These are phyloP conservation scores for Botrytis fabae DNA, from an alignment of 2,329 filamentous ascomycete genomes.

Conservation along the genomic window DNA sequence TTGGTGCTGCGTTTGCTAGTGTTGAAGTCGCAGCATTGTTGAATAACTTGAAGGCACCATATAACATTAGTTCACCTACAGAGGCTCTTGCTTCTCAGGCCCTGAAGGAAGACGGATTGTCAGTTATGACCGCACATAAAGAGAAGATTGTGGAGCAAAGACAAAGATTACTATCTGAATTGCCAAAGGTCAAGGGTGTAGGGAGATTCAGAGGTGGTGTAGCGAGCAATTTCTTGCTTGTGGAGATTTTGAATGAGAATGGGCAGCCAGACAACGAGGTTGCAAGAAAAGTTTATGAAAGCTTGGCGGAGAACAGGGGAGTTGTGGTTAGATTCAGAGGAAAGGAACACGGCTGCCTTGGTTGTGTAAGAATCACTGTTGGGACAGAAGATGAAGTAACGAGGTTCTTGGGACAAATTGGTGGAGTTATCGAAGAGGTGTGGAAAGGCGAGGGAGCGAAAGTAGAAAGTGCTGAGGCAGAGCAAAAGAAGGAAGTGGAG, in stretches of 20 bases:
- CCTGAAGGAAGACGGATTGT: conserved; percentile 65
- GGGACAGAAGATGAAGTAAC: conserved; percentile 86
- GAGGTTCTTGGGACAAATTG: conserved; percentile 71
- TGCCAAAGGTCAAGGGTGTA: conserved; percentile 75
- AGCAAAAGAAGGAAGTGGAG: conserved; percentile 32
- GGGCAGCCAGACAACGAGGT: conserved; percentile 76
- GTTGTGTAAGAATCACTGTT: conserved; percentile 87
- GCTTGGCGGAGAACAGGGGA: conserved; percentile 78
- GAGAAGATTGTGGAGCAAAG: conserved; percentile 73
- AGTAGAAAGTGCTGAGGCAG: conserved; percentile 26
- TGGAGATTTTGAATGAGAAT: conserved; percentile 74
- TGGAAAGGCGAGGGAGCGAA: conserved; percentile 21
- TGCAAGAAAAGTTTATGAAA: conserved; percentile 79
- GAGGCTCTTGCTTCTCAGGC: conserved; percentile 77
- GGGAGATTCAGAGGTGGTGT: conserved; percentile 78
- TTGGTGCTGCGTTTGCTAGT: conserved; percentile 82
- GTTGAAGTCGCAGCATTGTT: conserved; percentile 74
- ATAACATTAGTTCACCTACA: conserved; percentile 90
- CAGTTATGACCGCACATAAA: conserved; percentile 70
- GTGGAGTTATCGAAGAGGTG: conserved; percentile 38
- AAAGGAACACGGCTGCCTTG: conserved; percentile 85
- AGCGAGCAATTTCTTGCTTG: conserved; percentile 86
- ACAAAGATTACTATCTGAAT: conserved; percentile 69
- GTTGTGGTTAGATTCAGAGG: conserved; percentile 94
- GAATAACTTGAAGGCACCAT: conserved; percentile 93